These are phyloP conservation scores for Zygosaccharomyces pseudobailii DNA, from an alignment of 1,139 yeast species.

Conservation along the genomic window DNA sequence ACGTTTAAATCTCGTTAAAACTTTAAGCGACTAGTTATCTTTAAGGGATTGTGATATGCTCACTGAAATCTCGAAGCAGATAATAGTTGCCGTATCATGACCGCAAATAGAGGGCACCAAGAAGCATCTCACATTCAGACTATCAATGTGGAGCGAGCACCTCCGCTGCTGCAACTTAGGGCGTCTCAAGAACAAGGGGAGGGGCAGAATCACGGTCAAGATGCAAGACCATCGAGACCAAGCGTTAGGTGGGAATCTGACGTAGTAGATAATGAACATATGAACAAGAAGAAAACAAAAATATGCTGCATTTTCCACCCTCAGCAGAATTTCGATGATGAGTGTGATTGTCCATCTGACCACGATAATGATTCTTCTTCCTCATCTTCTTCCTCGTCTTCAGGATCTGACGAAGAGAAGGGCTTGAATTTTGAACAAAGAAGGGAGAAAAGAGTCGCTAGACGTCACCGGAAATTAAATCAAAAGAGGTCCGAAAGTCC, in stretches of 20 bases:
- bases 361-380: constrained; percentile 24
- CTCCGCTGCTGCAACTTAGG: constrained; percentile 25
- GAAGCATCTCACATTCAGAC: constrained; percentile 25
- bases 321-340: constrained; percentile 63
- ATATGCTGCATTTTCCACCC: constrained; percentile 96
- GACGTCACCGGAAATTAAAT: constrained; percentile 30
- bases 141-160: constrained; percentile 16
- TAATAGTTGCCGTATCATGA: neutral
- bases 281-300: constrained; percentile 84
- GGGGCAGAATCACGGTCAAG: neutral
- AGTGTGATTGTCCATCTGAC: constrained; percentile 37
- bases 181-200: constrained; percentile 10
- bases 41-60: no score
- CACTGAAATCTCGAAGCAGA: no score
- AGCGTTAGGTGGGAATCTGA: constrained; percentile 80
- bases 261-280: constrained; percentile 81
- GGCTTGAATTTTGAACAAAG: constrained; percentile 27
- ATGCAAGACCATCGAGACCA: constrained; percentile 29
- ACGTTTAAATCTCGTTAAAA: no score
- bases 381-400: constrained; percentile 28
- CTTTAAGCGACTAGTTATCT: no score
- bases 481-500: constrained; percentile 40
- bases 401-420: constrained; percentile 28
- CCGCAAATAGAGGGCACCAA: constrained; percentile 6
- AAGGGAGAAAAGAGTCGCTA: constrained; percentile 30